A percentile compares a stretch with the other conserved stretches of the same genome.
Evolutionary conservation across 352 stramenopile species (phyloP).

Genomic region (Phytophthora lateralis): DNA sequence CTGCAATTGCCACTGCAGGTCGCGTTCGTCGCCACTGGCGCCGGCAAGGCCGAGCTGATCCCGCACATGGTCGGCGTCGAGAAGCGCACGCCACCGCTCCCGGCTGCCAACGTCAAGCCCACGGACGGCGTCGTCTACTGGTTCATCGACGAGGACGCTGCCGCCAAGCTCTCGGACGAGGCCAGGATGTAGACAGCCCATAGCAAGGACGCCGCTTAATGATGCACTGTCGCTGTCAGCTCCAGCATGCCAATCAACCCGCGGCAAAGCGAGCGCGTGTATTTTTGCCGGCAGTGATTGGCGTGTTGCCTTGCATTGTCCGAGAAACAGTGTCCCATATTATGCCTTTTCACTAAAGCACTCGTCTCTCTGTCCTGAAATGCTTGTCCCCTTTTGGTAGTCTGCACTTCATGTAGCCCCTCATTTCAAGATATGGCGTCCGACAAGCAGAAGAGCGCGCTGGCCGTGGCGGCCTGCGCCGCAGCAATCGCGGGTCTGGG

Average conservation of each 20-base stretch:
- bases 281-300: slow-evolving; percentile 6
- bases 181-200: slow-evolving; percentile 34
- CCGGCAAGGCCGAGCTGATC: slow-evolving; percentile 89
- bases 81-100: slow-evolving; percentile 61
- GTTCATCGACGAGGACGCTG: slow-evolving; percentile 86
- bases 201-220: not conserved
- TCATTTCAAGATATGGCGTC: slow-evolving; percentile 39
- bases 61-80: slow-evolving; percentile 78
- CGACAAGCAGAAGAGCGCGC: slow-evolving; percentile 68
- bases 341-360: not conserved
- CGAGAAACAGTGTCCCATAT: not conserved
- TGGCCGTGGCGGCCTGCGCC: slow-evolving; percentile 56
- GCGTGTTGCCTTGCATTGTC: not conserved
- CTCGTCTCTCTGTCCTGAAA: not conserved
- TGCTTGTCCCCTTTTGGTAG: not conserved
- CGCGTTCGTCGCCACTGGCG: slow-evolving; percentile 91
- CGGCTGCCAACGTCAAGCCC: slow-evolving; percentile 74
- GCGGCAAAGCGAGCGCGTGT: too few relatives aligned
- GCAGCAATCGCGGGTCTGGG: slow-evolving; percentile 53
- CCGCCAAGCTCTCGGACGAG: slow-evolving; percentile 55
- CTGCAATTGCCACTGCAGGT: slow-evolving; percentile 49
- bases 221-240: not conserved
- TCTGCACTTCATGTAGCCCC: not conserved
- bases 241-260: not conserved
- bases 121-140: slow-evolving; percentile 78